Base-by-base conservation (phyloP, 2,329 filamentous ascomycete genomes). In the Alternaria burnsii region DNA sequence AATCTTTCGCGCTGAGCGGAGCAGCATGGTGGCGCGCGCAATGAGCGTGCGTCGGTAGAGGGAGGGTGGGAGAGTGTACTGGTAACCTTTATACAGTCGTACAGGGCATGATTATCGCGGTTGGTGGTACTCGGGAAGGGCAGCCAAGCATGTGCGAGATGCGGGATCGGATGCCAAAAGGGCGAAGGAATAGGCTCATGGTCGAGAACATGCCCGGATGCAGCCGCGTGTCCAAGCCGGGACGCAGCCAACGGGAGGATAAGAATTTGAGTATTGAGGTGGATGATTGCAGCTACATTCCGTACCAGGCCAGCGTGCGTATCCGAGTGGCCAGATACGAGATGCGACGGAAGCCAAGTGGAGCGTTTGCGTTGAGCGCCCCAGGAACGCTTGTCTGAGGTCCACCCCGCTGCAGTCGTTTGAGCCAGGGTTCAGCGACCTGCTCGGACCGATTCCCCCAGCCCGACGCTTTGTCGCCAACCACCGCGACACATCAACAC, bases 1-100 rank as follows among this genome's bases (percentile, higher is more conserved):
- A 7, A 72, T 51, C 32, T 50, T 55, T 44, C 56, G 70, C 38
- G 72, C 55, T 42, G 73, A 68, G 32, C 71, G 71, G 42, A 70
- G 48, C 36, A 77, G 61, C 75, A 77, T 77, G 14, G 52, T 67
- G 50, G 30, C 36, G 44, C 24, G 20, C 20, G 14, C 28, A 22
- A 36, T 14, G 14, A 3, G 32, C 14, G 4, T 14, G 12, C 12
- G 12, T 36, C 3, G 32, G 32, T 36, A 14, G 12, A 16, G 0
- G 32, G 32, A 36, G 32, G 14, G 32, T 3, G 12, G 14, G 12
- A 16, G 12, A 36, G 5, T 36, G 10, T 36, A 6, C 14, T 36
- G 5, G 14, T 20, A 34, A 48, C 52, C 42, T 36, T 46, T 54
- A 32, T 62, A 20, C 38, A 36, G 26, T 28, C n/a, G 26, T 26